Evolutionary conservation across 2,329 filamentous ascomycete species (phyloP), one percentile per base, ranked within the genome.

Genomic region (Phialophora tarda): DNA sequence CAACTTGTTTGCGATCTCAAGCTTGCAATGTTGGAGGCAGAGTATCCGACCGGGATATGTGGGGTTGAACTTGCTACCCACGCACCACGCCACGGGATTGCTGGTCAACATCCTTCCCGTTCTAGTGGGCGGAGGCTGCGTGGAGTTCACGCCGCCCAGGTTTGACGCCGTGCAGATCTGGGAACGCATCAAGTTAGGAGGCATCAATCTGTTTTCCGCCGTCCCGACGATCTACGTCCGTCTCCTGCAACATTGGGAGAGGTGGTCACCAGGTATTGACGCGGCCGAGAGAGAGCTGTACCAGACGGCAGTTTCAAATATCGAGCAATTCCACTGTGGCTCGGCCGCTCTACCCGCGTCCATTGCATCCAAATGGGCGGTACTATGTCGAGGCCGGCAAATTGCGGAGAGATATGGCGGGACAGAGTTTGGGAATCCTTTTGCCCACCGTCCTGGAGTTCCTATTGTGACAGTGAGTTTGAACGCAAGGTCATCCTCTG

Each of bases 381-480:
- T 77, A 26, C 78, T 81, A 17, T 78, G 77, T 0, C 50, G 34
- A 6, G 76, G 77, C 6, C 76, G 76, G 62, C 72, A 65, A 14
- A 81, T 81, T 50, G 59, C 79, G 44, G 79, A 78, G 54, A 69
- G 80, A 48, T 82, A 82, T 62, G 80, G 80, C 1, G 78, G 78
- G 0, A 81, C 80, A 0, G 80, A 81, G 58, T 79, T 81, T 71
- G 77, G 78, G 0, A 77, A 77, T 12, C 74, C 79, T 0, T 78
- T 81, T 57, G 5, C 74, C 74, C 10, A 65, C 80, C 4, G 21
- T 58, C 14, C 23, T 26, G 34, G 41, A 48, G 44, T 17, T 48
- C 24, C 38, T 21, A 17, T 44, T 24, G 24, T 58, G 12, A 23
- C 56, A 5, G 47, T 32, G 41, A 38, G 55, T 48, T 30, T 30